Conservation (phyloP, 495 filamentous ascomycete genomes). For the Neurospora sp. region DNA sequence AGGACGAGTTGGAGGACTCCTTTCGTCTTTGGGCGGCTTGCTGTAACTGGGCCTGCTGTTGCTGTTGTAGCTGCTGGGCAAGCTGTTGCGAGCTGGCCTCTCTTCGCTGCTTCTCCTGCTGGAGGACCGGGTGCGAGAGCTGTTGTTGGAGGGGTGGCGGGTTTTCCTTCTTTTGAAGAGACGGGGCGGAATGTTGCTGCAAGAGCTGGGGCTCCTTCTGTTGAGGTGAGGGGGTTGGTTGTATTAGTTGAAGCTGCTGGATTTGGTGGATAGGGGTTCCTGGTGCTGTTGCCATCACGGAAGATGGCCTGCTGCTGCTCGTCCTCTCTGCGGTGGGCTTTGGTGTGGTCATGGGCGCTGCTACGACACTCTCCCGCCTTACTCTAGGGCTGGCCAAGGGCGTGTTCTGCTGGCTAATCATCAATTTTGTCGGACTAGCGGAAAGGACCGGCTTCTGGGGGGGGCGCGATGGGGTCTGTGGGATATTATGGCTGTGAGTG, state of each 20-base stretch:
- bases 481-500: background rate
- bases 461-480: background rate
- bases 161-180: background rate
- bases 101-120: background rate
- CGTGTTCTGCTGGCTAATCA: slow-evolving; percentile 74
- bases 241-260: background rate
- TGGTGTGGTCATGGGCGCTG: background rate
- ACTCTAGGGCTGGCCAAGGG: slow-evolving; percentile 70
- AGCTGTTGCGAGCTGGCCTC: background rate
- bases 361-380: slow-evolving; percentile 50
- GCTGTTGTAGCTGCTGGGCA: background rate
- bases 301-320: background rate
- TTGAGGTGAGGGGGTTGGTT: background rate
- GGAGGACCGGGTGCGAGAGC: background rate
- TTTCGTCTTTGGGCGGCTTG: background rate
- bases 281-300: background rate
- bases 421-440: slow-evolving; percentile 46
- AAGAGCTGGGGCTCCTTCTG: background rate
- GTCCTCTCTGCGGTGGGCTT: background rate
- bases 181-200: background rate
- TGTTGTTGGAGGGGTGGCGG: background rate
- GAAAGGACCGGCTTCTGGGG: background rate
- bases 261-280: background rate
- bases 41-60: background rate
- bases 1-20: background rate